phyloP scores from a whole-genome alignment of 352 stramenopile species.

The Pythium diclinum region DNA sequence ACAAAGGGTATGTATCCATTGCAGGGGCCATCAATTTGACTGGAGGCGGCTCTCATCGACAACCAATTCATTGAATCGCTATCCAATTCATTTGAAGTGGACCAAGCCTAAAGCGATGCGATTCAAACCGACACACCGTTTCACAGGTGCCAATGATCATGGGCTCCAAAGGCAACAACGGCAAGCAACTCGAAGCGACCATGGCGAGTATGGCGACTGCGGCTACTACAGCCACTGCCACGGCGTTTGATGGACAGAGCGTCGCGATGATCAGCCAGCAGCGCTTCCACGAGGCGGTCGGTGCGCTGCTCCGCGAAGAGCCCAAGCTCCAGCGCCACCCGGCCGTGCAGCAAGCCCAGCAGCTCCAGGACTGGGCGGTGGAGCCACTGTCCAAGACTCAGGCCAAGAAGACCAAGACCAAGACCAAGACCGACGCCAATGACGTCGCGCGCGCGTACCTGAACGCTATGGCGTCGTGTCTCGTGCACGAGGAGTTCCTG shows the following conservation, averaged over 20 bases:
- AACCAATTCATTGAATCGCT: slow-evolving; percentile 32
- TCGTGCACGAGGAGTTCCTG: slow-evolving; percentile 48
- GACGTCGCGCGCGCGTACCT: slow-evolving; percentile 33
- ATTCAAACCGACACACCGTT: slow-evolving; percentile 28
- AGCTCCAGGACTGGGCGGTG: slow-evolving; percentile 14
- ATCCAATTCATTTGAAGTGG: slow-evolving; percentile 29
- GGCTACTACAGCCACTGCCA: neutral
- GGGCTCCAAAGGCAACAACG: slow-evolving; percentile 16
- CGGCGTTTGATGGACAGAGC: slow-evolving; percentile 21
- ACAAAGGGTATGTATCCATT: slow-evolving; percentile 12
- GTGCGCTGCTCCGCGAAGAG: slow-evolving; percentile 21
- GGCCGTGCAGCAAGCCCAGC: slow-evolving; percentile 31
- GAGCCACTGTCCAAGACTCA: neutral
- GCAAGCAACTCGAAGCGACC: slow-evolving; percentile 3
- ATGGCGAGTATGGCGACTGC: neutral
- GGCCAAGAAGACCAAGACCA: slow-evolving; percentile 12
- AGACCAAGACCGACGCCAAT: slow-evolving; percentile 2
- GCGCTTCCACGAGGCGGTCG: slow-evolving; percentile 30
- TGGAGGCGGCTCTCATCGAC: slow-evolving; percentile 14
- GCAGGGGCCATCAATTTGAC: slow-evolving; percentile 15
- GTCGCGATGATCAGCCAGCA: slow-evolving; percentile 31
- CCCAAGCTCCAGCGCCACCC: slow-evolving; percentile 37
- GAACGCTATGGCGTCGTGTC: slow-evolving; percentile 51
- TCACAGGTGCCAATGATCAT: slow-evolving; percentile 19
- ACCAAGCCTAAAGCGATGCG: neutral